Base-by-base conservation (phyloP, 495 filamentous ascomycete genomes). In the Trichoderma virens region DNA sequence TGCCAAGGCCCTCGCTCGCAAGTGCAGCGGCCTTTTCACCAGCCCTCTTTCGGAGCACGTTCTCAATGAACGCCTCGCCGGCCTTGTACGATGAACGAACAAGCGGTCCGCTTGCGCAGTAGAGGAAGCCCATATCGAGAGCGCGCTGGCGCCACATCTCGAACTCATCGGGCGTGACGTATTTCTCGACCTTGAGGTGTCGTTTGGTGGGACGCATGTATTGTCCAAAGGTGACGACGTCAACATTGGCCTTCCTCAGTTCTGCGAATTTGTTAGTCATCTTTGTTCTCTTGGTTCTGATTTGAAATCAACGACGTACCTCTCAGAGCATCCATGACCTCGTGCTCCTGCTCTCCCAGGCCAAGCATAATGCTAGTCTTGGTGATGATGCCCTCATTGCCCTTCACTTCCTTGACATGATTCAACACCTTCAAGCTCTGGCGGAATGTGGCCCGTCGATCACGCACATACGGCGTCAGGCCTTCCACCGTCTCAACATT, bases 141-240 rank as follows among this genome's bases (percentile, higher is more conserved):
- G 94, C 95, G 41, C 92, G 86, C 76, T 91, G 82, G 59, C 90
- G 83, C 95, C 95, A 98, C 63, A 88, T 75, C 70, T 97, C 95
- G 69, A 98, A 98, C 54, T 84, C 82, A 45, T 89, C 90, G 1
- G 94, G 94, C 0, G 92, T 93, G 38, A 98, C 84, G 72, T 98
- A 98, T 70, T 92, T 90, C 67, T 93, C 86, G 16, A 98, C 94
- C 71, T 93, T 87, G 87, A 98, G 93, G 76, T 98, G 94, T 3
- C 92, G 84, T 82, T 97, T 98, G 11, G 94, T 98, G 13, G 94
- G 94, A 4, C 92, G 89, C 94, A 98, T 98, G 80, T 98, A 98
- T 80, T 98, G 94, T 3, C 95, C 94, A 65, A 98, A 98, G 0
- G 94, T 98, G 41, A 98, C 91, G 14, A 98, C 91, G 66, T 98